Percentiles rank a stretch among this genome's conserved stretches.
phyloP scores from a whole-genome alignment of 306 rosid genomes.

The Quercus dentata region DNA sequence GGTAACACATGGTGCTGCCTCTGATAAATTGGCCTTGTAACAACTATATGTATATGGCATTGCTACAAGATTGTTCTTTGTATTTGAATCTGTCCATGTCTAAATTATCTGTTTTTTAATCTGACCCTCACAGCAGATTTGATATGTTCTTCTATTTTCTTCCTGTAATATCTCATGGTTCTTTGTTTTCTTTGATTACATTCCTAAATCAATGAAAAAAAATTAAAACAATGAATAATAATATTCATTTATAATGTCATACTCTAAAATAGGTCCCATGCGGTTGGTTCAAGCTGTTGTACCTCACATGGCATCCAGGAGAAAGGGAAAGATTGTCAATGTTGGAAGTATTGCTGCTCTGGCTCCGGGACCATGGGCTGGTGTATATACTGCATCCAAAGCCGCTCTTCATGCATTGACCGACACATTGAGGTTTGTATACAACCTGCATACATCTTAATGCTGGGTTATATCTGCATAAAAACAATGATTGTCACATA shows the following conservation, averaged over 20 bases:
- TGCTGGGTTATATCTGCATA: not conserved
- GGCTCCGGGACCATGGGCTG: constrained; percentile 83
- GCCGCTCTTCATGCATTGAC: constrained; percentile 79
- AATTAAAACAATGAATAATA: not conserved
- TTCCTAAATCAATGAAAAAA: not conserved
- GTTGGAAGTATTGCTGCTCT: constrained; percentile 64
- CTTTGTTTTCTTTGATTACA: not conserved
- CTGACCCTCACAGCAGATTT: not conserved
- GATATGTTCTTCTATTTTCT: not conserved
- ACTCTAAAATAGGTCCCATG: constrained; percentile 50
- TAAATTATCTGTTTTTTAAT: not conserved
- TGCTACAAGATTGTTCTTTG: not conserved
- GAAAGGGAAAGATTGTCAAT: constrained; percentile 78
- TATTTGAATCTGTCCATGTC: not conserved
- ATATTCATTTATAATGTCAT: not conserved
- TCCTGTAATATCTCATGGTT: not conserved
- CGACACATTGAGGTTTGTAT: constrained; percentile 69
- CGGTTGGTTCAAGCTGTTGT: constrained; percentile 85
- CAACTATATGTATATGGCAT: not conserved
- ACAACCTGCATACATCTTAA: not conserved
- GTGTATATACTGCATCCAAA: constrained; percentile 70
- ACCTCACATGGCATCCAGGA: constrained; percentile 83
- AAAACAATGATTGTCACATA: not conserved
- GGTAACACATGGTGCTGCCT: not conserved
- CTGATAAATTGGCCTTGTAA: not conserved